Evolutionary conservation across 768 basidiomycete genomes (phyloP), one percentile per base, ranked within the genome.

Genomic region (Phylloporus scabripes): DNA sequence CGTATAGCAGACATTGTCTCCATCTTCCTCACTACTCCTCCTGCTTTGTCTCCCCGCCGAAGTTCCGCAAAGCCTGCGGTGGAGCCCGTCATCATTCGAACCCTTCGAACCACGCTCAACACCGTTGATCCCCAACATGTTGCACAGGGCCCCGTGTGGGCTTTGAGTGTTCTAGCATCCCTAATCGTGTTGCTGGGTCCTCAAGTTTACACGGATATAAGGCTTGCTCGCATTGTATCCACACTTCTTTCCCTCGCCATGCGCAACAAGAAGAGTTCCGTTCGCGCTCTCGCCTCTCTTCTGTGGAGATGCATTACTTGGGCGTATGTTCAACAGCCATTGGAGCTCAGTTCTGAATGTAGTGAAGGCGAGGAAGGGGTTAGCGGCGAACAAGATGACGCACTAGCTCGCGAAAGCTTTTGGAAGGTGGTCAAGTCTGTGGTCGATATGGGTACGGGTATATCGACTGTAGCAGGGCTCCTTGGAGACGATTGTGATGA

Each of bases 101-200:
- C 84, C 1, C 72, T 90, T 5, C 79, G 84, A 23, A 79, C 79
- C 1, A 85, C 83, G 1, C 68, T 90, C 40, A 65, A 65, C 14
- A 71, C 76, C 1, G 63, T 70, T 4, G 81, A 85, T 6, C 82
- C 82, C 2, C 62, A 66, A 6, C 76, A 83, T 52, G 76, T 77
- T 7, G 84, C 86, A 1, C 83, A 88, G 58, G 86, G 87, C 1
- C 87, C 89, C 8, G 81, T 85, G 1, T 91, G 89, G 89, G 82
- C 77, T 5, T 70, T 87, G 46, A 77, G 76, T 51, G 82, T 88
- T 28, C 68, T 89, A 2, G 80, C 83, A 0, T 73, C 74, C 51
- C 67, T 90, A 45, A 72, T 87, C 40, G 79, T 83, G 33, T 69
- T 91, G n/a, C 72, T 87, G 3, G 79, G 84, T 1, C 74, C 82